These are phyloP conservation scores for Thozetella sp. DNA, from an alignment of 495 filamentous ascomycete species.

Conservation along the genomic window DNA sequence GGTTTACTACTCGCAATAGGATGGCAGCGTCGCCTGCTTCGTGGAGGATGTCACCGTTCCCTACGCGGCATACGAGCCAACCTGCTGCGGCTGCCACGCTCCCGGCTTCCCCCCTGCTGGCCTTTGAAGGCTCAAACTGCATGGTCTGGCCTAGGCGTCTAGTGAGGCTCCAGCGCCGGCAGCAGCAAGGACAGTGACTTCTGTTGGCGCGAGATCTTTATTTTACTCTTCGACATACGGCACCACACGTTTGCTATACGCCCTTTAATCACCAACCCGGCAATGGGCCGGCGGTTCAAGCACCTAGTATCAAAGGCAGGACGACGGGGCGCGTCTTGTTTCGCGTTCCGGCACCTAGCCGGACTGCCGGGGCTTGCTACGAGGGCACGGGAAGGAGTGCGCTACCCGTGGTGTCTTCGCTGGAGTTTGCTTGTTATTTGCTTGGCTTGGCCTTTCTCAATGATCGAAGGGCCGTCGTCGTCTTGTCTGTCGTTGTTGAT, in stretches of 20 bases:
- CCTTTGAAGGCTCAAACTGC: not conserved
- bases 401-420: not conserved
- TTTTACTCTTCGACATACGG: not conserved
- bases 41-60: not conserved
- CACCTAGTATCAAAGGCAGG: not conserved
- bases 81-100: not conserved
- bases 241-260: not conserved
- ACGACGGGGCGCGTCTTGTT: not conserved
- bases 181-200: not conserved
- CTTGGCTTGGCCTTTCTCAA: not conserved
- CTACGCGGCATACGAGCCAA: not conserved
- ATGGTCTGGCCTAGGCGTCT: too few relatives aligned
- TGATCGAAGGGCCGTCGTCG: too few relatives aligned
- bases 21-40: not conserved
- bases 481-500: not conserved
- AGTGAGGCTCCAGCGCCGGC: too few relatives aligned
- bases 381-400: not conserved
- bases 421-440: not conserved
- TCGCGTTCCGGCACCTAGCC: not conserved
- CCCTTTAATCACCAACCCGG: not conserved
- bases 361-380: not conserved
- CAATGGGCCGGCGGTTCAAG: not conserved
- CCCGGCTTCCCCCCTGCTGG: not conserved
- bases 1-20: conserved; percentile 68
- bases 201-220: not conserved